A percentile compares a stretch with the other conserved stretches of the same genome.
Evolutionary conservation across 257 asterid genomes (phyloP).

Genomic region (Jasminum sambac): DNA sequence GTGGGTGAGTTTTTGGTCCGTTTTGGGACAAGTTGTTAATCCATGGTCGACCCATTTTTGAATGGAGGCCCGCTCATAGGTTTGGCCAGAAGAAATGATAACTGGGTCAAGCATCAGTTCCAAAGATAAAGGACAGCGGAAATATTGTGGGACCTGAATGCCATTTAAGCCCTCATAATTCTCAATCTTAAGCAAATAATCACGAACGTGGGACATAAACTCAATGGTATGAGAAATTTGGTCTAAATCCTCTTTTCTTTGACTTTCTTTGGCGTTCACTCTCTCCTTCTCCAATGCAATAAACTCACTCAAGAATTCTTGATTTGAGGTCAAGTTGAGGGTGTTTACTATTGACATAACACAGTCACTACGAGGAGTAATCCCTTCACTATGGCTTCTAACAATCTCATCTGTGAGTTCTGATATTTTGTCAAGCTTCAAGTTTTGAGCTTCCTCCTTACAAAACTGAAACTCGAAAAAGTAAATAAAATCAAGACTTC

Average conservation of each 20-base stretch:
- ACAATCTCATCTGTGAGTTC: slow-evolving; percentile 52
- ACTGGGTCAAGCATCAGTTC: slow-evolving; percentile 90
- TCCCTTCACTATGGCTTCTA: slow-evolving; percentile 47
- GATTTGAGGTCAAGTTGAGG: slow-evolving; percentile 56
- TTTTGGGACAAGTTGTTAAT: slow-evolving; percentile 69
- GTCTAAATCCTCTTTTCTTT: slow-evolving; percentile 33
- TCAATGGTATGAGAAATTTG: slow-evolving; percentile 38
- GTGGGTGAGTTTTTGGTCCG: slow-evolving; percentile 55
- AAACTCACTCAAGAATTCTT: slow-evolving; percentile 63
- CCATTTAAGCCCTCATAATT: slow-evolving; percentile 47
- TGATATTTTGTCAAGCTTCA: slow-evolving; percentile 56
- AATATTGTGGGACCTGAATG: slow-evolving; percentile 60
- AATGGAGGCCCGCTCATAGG: slow-evolving; percentile 73
- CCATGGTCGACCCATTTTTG: slow-evolving; percentile 88
- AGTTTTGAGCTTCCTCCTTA: slow-evolving; percentile 55
- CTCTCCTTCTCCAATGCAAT: slow-evolving; percentile 82
- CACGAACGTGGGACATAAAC: slow-evolving; percentile 61
- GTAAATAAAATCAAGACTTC: slow-evolving; percentile 3
- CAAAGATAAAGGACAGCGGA: slow-evolving; percentile 78
- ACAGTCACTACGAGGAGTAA: slow-evolving; percentile 41
- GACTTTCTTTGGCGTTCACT: slow-evolving; percentile 50
- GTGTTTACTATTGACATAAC: slow-evolving; percentile 48
- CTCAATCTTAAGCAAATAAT: slow-evolving; percentile 45
- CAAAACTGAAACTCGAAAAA: slow-evolving; percentile 40
- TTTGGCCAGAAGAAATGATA: slow-evolving; percentile 90